Evolutionary conservation across 176 grass and related monocot species (phyloP), one percentile per base, ranked within the genome.

Genomic region (Tuctoria greenei): DNA sequence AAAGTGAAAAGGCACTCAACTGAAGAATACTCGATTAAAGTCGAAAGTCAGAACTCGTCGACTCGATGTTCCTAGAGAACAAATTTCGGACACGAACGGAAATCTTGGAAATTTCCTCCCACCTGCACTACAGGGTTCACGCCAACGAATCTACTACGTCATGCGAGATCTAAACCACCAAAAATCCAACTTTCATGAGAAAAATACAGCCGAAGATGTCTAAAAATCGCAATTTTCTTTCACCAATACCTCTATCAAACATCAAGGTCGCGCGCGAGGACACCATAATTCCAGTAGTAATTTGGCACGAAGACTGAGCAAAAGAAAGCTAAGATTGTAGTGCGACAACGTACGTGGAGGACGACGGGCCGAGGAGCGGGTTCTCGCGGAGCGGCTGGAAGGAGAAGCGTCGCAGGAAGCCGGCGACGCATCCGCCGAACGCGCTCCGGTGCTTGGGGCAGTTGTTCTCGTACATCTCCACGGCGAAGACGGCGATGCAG

Each of bases 301-400:
- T 27, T 43, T 44, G 35, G 54, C 57, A 56, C 39, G 8, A 36
- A 4, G 38, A 13, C 31, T 27, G 0, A 39, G 20, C 11, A 40
- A 74, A 64, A 31, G 16, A 10, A 36, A 68, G 61, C 59, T 34
- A 34, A 47, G 31, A 1, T 31, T 31, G 31, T 31, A 31, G 38
- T 0, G 10, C 0, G 11, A 26, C 26, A 37, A 9, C 81, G 27
- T 86, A 98, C 95, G 95, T 90, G 69, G 88, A 67, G 3, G 91
- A 71, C 0, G 95, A 98, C 0, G 95, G 95, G 0, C 95, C 95
- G 59, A 98, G 83, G 26, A 98, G 91, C 25, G 95, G 95, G 66
- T 98, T 98, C 82, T 98, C 89, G 10, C 73, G 86, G 58, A 94
- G 82, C 37, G 95, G 95, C 76, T 98, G 95, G 81, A 98, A 98